A percentile compares a stretch with the other conserved stretches of the same genome.
These are phyloP conservation scores for Trichoderma sp. DNA, from an alignment of 2,329 filamentous ascomycete species.

Conservation along the genomic window DNA sequence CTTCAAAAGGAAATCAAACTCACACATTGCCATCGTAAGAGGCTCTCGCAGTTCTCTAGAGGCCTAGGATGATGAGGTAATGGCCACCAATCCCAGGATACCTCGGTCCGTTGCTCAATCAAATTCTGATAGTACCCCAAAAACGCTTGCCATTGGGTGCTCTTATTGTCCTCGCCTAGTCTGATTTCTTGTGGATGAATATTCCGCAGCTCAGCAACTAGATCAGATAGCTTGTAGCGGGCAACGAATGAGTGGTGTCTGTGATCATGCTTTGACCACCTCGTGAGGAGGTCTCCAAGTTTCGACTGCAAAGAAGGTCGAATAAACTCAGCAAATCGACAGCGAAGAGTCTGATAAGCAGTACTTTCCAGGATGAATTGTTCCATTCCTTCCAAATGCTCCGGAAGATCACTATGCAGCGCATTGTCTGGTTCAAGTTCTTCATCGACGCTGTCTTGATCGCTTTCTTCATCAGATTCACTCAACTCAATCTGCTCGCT, in stretches of 20 bases:
- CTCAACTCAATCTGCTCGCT: not conserved
- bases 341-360: not conserved
- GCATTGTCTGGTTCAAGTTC: not conserved
- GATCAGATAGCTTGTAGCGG: not conserved
- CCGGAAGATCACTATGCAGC: fast-evolving
- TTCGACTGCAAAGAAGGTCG: not conserved
- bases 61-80: not conserved
- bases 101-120: not conserved
- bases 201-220: not conserved
- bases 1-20: not conserved
- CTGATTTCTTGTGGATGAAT: not conserved
- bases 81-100: not conserved
- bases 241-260: not conserved
- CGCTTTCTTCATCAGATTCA: not conserved
- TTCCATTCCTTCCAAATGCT: not conserved
- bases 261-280: not conserved
- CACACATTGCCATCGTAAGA: not conserved
- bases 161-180: not conserved
- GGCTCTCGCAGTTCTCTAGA: not conserved
- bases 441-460: not conserved
- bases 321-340: not conserved
- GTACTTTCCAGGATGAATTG: not conserved
- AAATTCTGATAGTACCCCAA: not conserved
- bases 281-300: not conserved
- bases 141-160: not conserved